phyloP scores from a whole-genome alignment of 768 basidiomycete genomes.

The Hysterangium stoloniferum region DNA sequence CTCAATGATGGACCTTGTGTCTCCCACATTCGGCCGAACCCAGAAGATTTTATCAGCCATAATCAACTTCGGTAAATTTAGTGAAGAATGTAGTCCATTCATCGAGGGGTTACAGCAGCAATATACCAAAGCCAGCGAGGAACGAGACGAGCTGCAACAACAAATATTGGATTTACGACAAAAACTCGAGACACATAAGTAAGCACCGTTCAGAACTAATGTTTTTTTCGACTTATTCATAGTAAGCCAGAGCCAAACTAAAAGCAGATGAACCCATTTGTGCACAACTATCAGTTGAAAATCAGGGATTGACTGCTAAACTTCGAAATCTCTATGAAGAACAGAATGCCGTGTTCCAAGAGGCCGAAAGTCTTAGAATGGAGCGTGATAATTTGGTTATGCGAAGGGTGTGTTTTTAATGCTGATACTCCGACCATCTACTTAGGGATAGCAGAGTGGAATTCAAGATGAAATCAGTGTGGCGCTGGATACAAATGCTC shows the following conservation, averaged over 20 bases:
- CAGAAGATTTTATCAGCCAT: conserved; percentile 74
- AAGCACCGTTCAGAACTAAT: background rate
- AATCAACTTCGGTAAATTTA: conserved; percentile 91
- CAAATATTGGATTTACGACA: conserved; percentile 35
- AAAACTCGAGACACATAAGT: background rate
- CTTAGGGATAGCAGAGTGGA: conserved; percentile 41
- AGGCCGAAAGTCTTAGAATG: conserved; percentile 63
- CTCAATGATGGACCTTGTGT: conserved; percentile 61
- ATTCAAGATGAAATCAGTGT: conserved; percentile 53
- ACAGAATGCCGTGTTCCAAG: conserved; percentile 50
- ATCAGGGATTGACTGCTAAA: conserved; percentile 49
- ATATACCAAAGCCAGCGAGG: conserved; percentile 46
- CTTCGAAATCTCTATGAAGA: conserved; percentile 65
- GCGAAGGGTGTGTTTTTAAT: conserved; percentile 45
- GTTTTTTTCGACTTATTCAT: background rate
- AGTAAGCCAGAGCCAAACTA: conserved; percentile 42
- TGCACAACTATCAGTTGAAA: conserved; percentile 51
- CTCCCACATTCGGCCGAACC: conserved; percentile 70
- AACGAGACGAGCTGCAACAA: conserved; percentile 53
- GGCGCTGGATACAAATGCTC: conserved; percentile 51
- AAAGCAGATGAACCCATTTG: conserved; percentile 65
- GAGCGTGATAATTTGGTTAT: conserved; percentile 58
- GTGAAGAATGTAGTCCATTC: conserved; percentile 61
- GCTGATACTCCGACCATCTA: conserved; percentile 3
- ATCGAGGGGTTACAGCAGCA: conserved; percentile 54